Evolutionary conservation across 2,329 filamentous ascomycete species (phyloP), one percentile per base, ranked within the genome.

Genomic region (Uncinocarpus reesii): DNA sequence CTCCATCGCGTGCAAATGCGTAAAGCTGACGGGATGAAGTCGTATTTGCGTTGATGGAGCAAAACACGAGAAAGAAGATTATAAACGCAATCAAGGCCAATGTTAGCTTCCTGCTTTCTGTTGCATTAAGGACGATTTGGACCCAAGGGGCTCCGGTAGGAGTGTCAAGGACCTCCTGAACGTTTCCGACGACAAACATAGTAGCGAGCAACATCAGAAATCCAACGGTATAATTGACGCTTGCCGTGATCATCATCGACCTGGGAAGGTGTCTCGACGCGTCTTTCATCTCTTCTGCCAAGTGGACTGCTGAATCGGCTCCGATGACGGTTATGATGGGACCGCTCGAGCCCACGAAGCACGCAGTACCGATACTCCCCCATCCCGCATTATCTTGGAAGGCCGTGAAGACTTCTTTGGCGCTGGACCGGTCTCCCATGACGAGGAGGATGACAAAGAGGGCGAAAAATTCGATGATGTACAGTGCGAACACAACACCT

Each of bases 11-110:
- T 2, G 68, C 65, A 58, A 79, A 79, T 0, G 76, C 73, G 71
- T 73, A 79, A 10, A 76, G 71, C 48, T 78, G 71, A 7, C 77
- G 70, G 1, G 77, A 79, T 0, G 77, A 75, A 0, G 79, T 75
- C 1, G 74, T 75, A 0, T 80, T 70, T 52, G 75, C 73, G 18
- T 60, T 63, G 11, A 62, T 57, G 18, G 57, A 56, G 13, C 56
- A 57, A 24, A 57, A 60, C 15, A 60, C 54, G 13, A 50, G 50
- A 23, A 64, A 54, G n/a, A 64, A 56, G 16, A 65, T 58, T 35
- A 67, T 50, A 34, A 67, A 55, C 2, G 58, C 54, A 7, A 57
- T 58, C 55, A 66, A 59, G 3, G 52, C 40, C 2, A 58, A 56
- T 1, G 61, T 53, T 2, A 59, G 58, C 0, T 60, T 62, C n/a